Evolutionary conservation across 176 grass and related monocot genomes (phyloP), one percentile per base, ranked within the genome.

Genomic region (Poa annua): DNA sequence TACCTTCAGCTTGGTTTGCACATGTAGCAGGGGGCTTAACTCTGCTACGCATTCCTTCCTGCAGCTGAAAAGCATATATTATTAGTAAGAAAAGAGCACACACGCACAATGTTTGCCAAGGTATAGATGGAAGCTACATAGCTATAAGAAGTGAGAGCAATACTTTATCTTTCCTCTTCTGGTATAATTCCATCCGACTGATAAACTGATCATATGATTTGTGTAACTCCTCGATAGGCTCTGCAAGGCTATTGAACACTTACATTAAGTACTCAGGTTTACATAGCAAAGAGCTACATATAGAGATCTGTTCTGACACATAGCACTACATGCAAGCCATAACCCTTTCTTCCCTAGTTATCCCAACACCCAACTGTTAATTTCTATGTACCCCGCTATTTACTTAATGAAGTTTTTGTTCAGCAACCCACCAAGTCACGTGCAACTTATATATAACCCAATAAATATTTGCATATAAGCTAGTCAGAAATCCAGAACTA

Each of bases 121-220:
- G 16, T 65, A 34, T 34, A 55, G 13, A 26, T 15, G 71, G 7
- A 76, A 70, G 29, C 62, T 80, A 54, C 38, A 73, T 25, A 54
- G 16, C 33, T 66, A 66, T 38, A 38, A 50, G 20, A 72, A 84
- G 39, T 32, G 16, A 75, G 66, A 66, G 17, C 16, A 10, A 73
- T 97, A 98, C 95, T 56, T 90, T 90, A 79, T 84, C 60, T 90
- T 85, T 93, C 76, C 83, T 95, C 88, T 85, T 93, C 82, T 88
- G 86, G 77, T 88, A 81, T 61, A 91, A 51, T 72, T 90, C 87
- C 62, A 95, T 44, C 7, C 96, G 90, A 61, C 53, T 74, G 85
- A 90, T 53, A 87, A 95, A 98, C 64, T 98, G 85, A 61, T 86
- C 85, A 21, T 92, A 92, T 79, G 90, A 78, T 83, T 93, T 98